phyloP scores from a whole-genome alignment of 2,329 filamentous ascomycete species.

The Penicillium paneum region DNA sequence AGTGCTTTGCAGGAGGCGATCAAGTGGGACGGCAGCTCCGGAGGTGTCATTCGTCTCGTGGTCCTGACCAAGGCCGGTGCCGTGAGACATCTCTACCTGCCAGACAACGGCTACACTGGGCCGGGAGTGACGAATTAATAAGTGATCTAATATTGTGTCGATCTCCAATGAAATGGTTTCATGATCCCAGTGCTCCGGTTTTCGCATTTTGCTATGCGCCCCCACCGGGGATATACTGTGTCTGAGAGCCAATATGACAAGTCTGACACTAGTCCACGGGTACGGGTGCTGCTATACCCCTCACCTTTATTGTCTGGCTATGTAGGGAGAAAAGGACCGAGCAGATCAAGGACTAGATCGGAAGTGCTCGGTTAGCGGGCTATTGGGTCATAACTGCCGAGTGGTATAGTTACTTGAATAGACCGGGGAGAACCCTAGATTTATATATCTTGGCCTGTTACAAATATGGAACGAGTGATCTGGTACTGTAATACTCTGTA shows the following conservation, averaged over 20 bases:
- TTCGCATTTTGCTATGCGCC: background rate
- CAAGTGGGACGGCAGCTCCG: constrained; percentile 98
- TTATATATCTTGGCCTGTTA: constrained; percentile 9
- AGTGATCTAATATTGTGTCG: constrained; percentile 21
- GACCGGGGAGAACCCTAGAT: background rate
- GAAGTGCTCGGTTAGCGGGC: background rate
- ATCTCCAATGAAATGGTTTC: constrained; percentile 16
- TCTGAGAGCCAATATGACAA: background rate
- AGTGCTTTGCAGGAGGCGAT: constrained; percentile 87
- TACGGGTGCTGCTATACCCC: background rate
- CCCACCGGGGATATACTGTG: background rate
- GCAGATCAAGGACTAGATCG: background rate
- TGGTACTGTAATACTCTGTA: background rate
- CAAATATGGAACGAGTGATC: constrained; percentile 3
- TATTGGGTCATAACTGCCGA: background rate
- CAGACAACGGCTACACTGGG: constrained; percentile 81
- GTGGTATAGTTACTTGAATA: background rate
- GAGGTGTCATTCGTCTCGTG: constrained; percentile 96
- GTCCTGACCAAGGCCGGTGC: constrained; percentile 88
- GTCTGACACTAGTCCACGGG: background rate
- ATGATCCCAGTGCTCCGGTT: constrained; percentile 4
- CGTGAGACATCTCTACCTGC: constrained; percentile 90
- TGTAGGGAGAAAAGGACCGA: background rate
- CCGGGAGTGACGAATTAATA: constrained; percentile 54
- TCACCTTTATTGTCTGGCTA: background rate